phyloP scores from a whole-genome alignment of 495 filamentous ascomycete genomes.

The Trichoderma gamsii region DNA sequence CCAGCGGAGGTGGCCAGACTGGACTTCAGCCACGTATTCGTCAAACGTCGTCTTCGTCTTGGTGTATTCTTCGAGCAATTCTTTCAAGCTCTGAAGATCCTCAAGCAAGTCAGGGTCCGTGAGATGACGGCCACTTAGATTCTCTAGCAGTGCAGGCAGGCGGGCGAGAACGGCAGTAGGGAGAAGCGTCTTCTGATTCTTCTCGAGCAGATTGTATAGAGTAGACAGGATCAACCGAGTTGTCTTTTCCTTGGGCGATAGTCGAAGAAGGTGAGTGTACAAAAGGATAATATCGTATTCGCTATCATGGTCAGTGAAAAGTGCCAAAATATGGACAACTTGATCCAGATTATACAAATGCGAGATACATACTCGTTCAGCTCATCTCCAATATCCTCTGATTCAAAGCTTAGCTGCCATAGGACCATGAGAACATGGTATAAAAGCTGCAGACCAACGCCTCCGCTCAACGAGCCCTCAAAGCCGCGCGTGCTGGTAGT shows the following conservation, averaged over 20 bases:
- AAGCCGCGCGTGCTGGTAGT: constrained; percentile 47
- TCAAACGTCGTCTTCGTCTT: constrained; percentile 96
- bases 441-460: constrained; percentile 85
- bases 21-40: constrained; percentile 85
- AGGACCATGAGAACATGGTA: constrained; percentile 89
- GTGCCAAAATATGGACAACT: not conserved
- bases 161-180: constrained; percentile 75
- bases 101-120: constrained; percentile 85
- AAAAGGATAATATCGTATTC: constrained; percentile 89
- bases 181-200: constrained; percentile 71
- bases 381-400: constrained; percentile 72
- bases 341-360: not conserved
- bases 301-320: constrained; percentile 46
- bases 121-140: constrained; percentile 74
- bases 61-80: constrained; percentile 87
- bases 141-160: constrained; percentile 73
- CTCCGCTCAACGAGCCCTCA: constrained; percentile 65
- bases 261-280: constrained; percentile 79
- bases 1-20: constrained; percentile 87
- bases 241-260: constrained; percentile 97
- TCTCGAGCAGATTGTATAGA: constrained; percentile 73
- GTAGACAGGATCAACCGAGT: constrained; percentile 86
- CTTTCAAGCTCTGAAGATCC: constrained; percentile 67
- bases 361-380: constrained; percentile 64
- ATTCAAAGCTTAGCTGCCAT: constrained; percentile 96